These are phyloP conservation scores for Albugo laibachii DNA, from an alignment of 352 stramenopile species.

Conservation along the genomic window DNA sequence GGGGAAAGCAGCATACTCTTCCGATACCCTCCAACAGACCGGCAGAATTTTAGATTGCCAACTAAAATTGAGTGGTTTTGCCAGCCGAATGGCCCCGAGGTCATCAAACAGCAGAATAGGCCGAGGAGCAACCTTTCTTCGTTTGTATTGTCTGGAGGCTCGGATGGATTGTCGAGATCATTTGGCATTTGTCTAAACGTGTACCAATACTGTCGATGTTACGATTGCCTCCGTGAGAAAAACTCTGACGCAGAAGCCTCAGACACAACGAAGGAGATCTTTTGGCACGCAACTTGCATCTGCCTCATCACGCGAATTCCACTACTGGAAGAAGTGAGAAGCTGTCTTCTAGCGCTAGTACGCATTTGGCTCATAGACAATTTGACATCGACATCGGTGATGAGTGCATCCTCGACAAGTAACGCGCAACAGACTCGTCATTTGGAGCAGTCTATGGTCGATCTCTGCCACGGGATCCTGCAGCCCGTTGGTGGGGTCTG, in stretches of 20 bases:
- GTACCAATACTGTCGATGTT: constrained; percentile 19
- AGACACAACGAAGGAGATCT: background rate
- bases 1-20: constrained; percentile 40
- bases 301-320: constrained; percentile 51
- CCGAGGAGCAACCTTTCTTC: constrained; percentile 45
- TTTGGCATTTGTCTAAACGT: constrained; percentile 55
- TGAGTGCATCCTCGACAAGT: background rate
- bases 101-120: constrained; percentile 19
- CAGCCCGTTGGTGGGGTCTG: constrained; percentile 44
- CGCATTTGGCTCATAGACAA: constrained; percentile 19
- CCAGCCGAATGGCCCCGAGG: constrained; percentile 46
- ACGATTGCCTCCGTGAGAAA: background rate
- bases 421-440: background rate
- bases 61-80: constrained; percentile 84
- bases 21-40: constrained; percentile 32
- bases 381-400: background rate
- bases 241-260: constrained; percentile 5
- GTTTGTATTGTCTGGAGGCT: constrained; percentile 54
- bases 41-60: constrained; percentile 36
- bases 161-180: constrained; percentile 44
- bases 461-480: constrained; percentile 32
- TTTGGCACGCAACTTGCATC: constrained; percentile 51
- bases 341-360: constrained; percentile 32
- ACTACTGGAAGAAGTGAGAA: constrained; percentile 26
- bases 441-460: constrained; percentile 18